phyloP scores from a whole-genome alignment of 1,139 yeast genomes.

The Debaryomyces sp. region DNA sequence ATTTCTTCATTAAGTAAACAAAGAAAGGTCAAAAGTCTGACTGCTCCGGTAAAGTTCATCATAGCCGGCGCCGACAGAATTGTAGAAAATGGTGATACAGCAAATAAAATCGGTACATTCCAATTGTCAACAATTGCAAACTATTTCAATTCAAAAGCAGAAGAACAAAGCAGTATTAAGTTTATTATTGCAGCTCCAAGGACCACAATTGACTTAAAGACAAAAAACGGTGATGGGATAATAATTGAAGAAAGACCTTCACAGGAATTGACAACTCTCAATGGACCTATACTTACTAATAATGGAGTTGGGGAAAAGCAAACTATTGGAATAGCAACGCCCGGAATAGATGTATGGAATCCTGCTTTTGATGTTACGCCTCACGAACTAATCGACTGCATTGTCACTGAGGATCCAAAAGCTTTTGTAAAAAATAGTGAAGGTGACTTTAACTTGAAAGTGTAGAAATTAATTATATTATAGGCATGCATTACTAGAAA shows the following conservation, averaged over 20 bases:
- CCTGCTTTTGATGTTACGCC: constrained; percentile 97
- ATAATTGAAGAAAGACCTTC: constrained; percentile 87
- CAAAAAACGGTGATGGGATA: constrained; percentile 70
- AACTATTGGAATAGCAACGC: constrained; percentile 82
- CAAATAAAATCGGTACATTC: constrained; percentile 96
- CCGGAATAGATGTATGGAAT: constrained; percentile 87
- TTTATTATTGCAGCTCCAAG: constrained; percentile 95
- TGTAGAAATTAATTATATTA: constrained; percentile 2
- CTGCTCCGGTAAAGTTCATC: constrained; percentile 74
- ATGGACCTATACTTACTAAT: constrained; percentile 55
- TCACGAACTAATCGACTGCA: constrained; percentile 75
- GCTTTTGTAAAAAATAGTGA: constrained; percentile 48
- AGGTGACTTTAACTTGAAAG: constrained; percentile 48
- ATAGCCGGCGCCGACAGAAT: constrained; percentile 99
- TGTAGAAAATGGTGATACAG: constrained; percentile 90
- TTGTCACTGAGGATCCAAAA: constrained; percentile 75
- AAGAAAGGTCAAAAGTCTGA: constrained; percentile 21
- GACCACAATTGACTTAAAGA: constrained; percentile 78
- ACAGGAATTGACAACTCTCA: constrained; percentile 72
- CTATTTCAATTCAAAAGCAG: constrained; percentile 35
- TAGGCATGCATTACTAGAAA: not conserved
- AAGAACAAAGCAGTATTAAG: constrained; percentile 58
- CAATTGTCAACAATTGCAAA: constrained; percentile 75
- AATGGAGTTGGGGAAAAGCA: constrained; percentile 46
- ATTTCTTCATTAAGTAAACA: constrained; percentile 38